Evolutionary conservation across 2,329 filamentous ascomycete genomes (phyloP).

Genomic region (Exutisphaerella laricina): DNA sequence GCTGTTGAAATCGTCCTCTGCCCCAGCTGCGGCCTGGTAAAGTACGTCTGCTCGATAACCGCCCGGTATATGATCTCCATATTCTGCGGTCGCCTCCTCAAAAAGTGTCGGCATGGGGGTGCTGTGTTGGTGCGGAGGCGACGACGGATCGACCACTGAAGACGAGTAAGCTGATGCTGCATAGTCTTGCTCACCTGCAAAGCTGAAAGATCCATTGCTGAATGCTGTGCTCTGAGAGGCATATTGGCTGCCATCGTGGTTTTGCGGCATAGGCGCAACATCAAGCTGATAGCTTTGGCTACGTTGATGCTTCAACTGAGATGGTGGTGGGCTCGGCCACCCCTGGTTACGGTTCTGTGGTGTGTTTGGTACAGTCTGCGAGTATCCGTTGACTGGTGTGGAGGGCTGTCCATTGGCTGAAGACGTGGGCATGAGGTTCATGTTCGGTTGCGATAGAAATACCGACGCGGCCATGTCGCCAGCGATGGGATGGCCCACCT

Average conservation of each 20-base stretch:
- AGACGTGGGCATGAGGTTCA: slow-evolving; percentile 25
- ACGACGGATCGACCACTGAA: slow-evolving; percentile 44
- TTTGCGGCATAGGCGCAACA: slow-evolving; percentile 50
- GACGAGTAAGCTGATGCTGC: slow-evolving; percentile 47
- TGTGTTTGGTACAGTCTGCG: slow-evolving; percentile 49
- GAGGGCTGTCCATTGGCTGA: slow-evolving; percentile 30
- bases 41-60: slow-evolving; percentile 14
- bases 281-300: slow-evolving; percentile 44
- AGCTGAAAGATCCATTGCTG: slow-evolving; percentile 34
- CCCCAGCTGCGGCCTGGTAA: slow-evolving; percentile 28
- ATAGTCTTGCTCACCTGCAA: slow-evolving; percentile 40
- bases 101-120: slow-evolving; percentile 35
- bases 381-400: slow-evolving; percentile 29
- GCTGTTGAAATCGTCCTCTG: slow-evolving; percentile 29
- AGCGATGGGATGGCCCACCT: slow-evolving; percentile 17
- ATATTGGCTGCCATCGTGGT: slow-evolving; percentile 11
- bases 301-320: slow-evolving; percentile 28
- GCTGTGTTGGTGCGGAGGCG: slow-evolving; percentile 35
- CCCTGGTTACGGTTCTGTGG: slow-evolving; percentile 37
- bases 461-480: slow-evolving; percentile 20
- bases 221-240: slow-evolving; percentile 21
- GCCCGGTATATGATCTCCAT: slow-evolving; percentile 8
- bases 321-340: slow-evolving; percentile 32
- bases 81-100: slow-evolving; percentile 30
- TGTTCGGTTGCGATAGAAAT: slow-evolving; percentile 24